These are phyloP conservation scores for Pleurotus giganteus DNA, from an alignment of 768 basidiomycete genomes.

Conservation along the genomic window DNA sequence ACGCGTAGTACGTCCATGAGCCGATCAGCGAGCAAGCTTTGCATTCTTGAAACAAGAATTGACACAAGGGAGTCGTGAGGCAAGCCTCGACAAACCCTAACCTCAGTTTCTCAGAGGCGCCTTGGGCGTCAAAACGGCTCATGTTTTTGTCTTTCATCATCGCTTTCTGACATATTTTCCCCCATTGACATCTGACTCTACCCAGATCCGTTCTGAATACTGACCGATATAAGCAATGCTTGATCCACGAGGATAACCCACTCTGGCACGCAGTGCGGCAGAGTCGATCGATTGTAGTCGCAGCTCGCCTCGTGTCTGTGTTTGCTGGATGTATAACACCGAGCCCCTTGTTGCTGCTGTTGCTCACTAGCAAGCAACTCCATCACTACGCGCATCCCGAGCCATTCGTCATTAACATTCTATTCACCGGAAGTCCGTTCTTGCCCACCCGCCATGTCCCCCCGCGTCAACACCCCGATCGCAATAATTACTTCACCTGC, in stretches of 20 bases:
- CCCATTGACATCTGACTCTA: too few relatives aligned
- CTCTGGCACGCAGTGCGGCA: background rate
- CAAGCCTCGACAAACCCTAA: too few relatives aligned
- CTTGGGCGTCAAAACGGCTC: too few relatives aligned
- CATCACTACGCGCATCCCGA: background rate
- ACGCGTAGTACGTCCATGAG: too few relatives aligned
- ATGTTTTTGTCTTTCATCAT: too few relatives aligned
- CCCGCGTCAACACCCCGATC: conserved; percentile 6
- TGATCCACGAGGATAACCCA: conserved; percentile 1
- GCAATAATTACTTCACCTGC: conserved; percentile 8
- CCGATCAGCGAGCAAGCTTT: too few relatives aligned
- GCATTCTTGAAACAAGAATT: too few relatives aligned
- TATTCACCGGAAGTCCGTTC: background rate
- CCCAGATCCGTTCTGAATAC: background rate
- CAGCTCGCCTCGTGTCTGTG: conserved; percentile 22
- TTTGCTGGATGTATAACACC: conserved; percentile 24
- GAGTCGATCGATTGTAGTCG: background rate
- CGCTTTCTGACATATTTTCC: too few relatives aligned
- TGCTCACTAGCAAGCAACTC: background rate
- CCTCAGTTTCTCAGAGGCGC: too few relatives aligned
- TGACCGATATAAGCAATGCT: conserved; percentile 12
- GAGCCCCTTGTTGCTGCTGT: background rate
- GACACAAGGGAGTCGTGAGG: too few relatives aligned
- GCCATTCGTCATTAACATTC: background rate
- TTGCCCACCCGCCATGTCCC: background rate